Conservation (phyloP, 495 filamentous ascomycete species). For the Aspergillus leporis region DNA sequence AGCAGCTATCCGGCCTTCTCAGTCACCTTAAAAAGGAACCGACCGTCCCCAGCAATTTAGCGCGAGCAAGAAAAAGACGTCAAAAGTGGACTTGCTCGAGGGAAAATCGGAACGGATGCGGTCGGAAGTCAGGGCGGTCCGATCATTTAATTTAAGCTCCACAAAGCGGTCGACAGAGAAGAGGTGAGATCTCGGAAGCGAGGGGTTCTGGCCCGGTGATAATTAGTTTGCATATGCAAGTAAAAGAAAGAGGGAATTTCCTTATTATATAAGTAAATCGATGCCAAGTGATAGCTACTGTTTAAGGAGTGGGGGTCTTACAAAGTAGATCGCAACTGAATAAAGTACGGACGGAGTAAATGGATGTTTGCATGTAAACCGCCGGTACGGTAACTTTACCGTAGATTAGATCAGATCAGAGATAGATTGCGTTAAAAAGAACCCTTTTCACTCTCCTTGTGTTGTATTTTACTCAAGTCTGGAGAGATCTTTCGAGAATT, state of each 20-base stretch:
- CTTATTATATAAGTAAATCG: background rate
- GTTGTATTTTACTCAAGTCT: too few species aligned
- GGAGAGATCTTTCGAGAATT: too few species aligned
- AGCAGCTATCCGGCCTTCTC: slow-evolving; percentile 6
- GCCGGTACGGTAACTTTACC: background rate
- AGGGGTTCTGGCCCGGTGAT: background rate
- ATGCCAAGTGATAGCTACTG: background rate
- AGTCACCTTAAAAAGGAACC: background rate
- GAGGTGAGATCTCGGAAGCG: background rate
- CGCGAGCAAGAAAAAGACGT: background rate
- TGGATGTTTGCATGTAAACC: background rate
- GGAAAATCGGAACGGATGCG: slow-evolving; percentile 8
- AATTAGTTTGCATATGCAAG: background rate
- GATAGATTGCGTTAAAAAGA: background rate
- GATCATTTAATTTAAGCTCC: background rate
- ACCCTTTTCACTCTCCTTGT: too few species aligned
- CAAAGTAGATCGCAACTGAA: background rate
- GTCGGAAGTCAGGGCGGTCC: slow-evolving; percentile 7
- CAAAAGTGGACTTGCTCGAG: background rate
- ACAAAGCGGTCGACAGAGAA: background rate
- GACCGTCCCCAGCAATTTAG: background rate
- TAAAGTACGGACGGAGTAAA: too few species aligned
- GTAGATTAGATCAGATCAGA: background rate
- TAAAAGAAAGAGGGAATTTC: background rate
- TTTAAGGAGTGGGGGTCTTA: background rate